Conservation (phyloP, 2,329 filamentous ascomycete species). For the Coccinonectria pachysandricola region DNA sequence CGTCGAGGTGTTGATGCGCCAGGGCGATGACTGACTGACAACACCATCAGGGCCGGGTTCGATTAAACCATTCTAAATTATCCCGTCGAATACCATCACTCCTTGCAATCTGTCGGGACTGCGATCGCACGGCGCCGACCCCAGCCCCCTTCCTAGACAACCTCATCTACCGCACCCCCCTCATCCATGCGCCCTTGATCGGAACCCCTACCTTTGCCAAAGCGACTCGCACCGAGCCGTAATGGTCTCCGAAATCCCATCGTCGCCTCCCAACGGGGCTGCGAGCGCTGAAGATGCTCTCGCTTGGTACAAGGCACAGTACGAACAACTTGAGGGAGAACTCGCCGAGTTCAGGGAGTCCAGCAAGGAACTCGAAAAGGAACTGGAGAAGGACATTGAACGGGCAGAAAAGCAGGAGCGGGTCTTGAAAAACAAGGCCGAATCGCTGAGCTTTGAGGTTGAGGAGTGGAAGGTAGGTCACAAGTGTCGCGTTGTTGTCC, state of each 20-base stretch:
- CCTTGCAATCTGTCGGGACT: slow-evolving; percentile 2
- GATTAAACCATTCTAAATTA: slow-evolving; percentile 4
- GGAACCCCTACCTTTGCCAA: slow-evolving; percentile 2
- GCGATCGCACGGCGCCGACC: slow-evolving; percentile 6
- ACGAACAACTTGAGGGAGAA: slow-evolving; percentile 84
- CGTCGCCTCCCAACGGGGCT: slow-evolving; percentile 48
- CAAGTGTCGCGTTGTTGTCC: too few species aligned
- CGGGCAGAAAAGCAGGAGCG: slow-evolving; percentile 89
- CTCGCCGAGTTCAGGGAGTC: slow-evolving; percentile 89
- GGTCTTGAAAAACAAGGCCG: slow-evolving; percentile 74
- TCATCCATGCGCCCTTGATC: background rate
- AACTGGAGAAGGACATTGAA: slow-evolving; percentile 93
- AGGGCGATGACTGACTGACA: too few species aligned
- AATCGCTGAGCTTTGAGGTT: slow-evolving; percentile 75
- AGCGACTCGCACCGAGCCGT: slow-evolving; percentile 7
- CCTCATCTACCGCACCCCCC: background rate
- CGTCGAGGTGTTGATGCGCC: background rate
- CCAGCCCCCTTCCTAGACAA: slow-evolving; percentile 3
- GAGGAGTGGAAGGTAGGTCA: slow-evolving; percentile 96
- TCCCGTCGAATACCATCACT: slow-evolving; percentile 4
- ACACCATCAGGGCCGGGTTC: too few species aligned
- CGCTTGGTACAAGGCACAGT: slow-evolving; percentile 91
- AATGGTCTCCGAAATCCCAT: slow-evolving; percentile 49
- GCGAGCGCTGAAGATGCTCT: slow-evolving; percentile 62
- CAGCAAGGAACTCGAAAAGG: slow-evolving; percentile 85